A percentile compares a stretch with the other conserved stretches of the same genome.
Evolutionary conservation across 768 basidiomycete genomes (phyloP).

Genomic region (Epithele typhae): DNA sequence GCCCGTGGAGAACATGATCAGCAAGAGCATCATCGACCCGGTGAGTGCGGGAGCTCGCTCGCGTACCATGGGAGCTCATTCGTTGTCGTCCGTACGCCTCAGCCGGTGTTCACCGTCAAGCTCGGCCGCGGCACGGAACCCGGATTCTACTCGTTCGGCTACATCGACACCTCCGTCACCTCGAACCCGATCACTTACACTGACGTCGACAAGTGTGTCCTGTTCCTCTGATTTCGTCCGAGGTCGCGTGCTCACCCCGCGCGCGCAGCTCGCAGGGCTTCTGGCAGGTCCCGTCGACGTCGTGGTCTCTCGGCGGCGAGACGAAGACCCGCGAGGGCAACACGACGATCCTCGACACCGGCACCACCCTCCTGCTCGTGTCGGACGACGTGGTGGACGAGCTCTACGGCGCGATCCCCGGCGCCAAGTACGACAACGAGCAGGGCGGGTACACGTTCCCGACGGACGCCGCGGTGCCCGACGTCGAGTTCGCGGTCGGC

Average conservation of each 20-base stretch:
- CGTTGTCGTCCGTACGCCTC: background rate
- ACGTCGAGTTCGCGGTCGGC: constrained; percentile 31
- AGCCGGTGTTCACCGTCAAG: constrained; percentile 34
- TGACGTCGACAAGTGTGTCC: constrained; percentile 22
- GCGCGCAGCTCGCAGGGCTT: constrained; percentile 33
- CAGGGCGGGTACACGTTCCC: constrained; percentile 37
- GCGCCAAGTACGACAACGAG: constrained; percentile 29
- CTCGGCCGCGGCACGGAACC: constrained; percentile 29
- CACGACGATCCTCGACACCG: constrained; percentile 36
- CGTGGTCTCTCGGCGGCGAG: constrained; percentile 22
- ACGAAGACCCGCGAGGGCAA: constrained; percentile 24
- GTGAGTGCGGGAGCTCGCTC: constrained; percentile 7
- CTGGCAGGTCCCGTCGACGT: constrained; percentile 33
- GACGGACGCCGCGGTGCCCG: constrained; percentile 26
- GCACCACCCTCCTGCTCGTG: constrained; percentile 29
- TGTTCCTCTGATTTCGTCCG: background rate
- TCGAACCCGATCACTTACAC: constrained; percentile 24
- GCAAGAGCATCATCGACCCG: constrained; percentile 27
- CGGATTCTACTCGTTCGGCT: constrained; percentile 38
- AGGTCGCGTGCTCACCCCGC: background rate
- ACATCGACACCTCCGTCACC: constrained; percentile 31
- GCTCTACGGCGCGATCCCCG: constrained; percentile 32
- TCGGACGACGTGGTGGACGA: constrained; percentile 28
- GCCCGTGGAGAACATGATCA: constrained; percentile 37
- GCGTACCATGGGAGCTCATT: no score